phyloP scores from a whole-genome alignment of 768 basidiomycete genomes.

The Mycena sanguinolenta region DNA sequence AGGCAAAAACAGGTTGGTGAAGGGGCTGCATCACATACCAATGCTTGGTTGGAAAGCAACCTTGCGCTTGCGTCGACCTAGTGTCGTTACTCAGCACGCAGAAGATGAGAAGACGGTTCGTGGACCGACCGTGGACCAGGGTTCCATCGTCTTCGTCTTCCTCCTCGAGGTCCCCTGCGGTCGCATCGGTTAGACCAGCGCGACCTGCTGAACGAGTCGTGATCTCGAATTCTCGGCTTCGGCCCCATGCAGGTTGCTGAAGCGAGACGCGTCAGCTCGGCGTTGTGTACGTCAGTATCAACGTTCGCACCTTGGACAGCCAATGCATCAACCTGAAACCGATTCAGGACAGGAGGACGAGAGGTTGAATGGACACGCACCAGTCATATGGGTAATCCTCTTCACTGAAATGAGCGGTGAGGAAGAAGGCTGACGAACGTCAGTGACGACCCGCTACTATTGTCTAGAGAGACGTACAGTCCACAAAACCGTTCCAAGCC shows the following conservation, averaged over 20 bases:
- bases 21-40: conserved; percentile 56
- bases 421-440: conserved; percentile 76
- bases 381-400: conserved; percentile 92
- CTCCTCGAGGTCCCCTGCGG: conserved; percentile 85
- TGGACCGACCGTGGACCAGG: conserved; percentile 66
- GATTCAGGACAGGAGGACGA: conserved; percentile 18
- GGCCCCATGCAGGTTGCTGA: conserved; percentile 92
- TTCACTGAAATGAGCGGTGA: conserved; percentile 90
- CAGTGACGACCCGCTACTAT: background rate
- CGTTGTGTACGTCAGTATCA: conserved; percentile 17
- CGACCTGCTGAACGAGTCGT: conserved; percentile 82
- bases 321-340: conserved; percentile 87
- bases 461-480: conserved; percentile 65
- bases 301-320: conserved; percentile 76
- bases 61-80: conserved; percentile 72
- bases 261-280: conserved; percentile 30
- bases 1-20: too few relatives aligned
- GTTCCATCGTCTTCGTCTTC: conserved; percentile 68
- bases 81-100: too few relatives aligned
- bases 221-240: conserved; percentile 91
- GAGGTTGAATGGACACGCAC: conserved; percentile 52
- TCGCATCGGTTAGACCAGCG: conserved; percentile 73
- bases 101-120: too few relatives aligned
- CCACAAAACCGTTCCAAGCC: conserved; percentile 91
- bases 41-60: conserved; percentile 90